These are phyloP conservation scores for Urochloa ruziziensis DNA, from an alignment of 176 grass and related monocot species.

Conservation along the genomic window DNA sequence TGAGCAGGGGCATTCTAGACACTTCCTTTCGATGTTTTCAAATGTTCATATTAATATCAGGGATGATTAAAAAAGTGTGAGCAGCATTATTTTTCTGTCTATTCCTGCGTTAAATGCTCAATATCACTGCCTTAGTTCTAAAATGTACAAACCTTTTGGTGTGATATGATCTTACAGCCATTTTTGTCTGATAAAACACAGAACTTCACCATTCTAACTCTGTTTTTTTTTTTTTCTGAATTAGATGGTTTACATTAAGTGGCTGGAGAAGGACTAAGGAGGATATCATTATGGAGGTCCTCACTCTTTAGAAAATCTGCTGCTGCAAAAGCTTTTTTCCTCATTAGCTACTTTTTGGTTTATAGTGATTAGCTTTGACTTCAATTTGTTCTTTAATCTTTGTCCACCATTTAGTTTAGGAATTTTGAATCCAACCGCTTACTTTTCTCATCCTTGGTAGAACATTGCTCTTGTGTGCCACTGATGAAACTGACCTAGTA, in stretches of 20 bases:
- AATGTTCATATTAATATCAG: background rate
- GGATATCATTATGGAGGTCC: slow-evolving; percentile 86
- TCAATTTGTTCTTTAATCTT: background rate
- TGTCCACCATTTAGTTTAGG: background rate
- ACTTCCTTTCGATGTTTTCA: background rate
- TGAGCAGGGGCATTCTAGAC: background rate
- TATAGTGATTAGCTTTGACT: background rate
- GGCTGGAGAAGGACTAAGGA: slow-evolving; percentile 98
- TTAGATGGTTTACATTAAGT: slow-evolving; percentile 90
- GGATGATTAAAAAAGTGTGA: background rate
- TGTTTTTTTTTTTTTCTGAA: slow-evolving; percentile 49
- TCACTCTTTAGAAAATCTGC: slow-evolving; percentile 25
- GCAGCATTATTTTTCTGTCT: background rate
- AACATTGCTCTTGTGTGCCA: background rate
- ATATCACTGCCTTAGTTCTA: background rate
- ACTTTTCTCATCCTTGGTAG: background rate
- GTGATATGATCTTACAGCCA: background rate
- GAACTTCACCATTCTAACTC: slow-evolving; percentile 13
- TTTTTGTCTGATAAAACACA: slow-evolving; percentile 2
- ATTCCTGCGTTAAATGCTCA: background rate
- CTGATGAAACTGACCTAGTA: background rate
- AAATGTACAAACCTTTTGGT: background rate
- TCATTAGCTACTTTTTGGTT: slow-evolving; percentile 14
- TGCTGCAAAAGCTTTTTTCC: slow-evolving; percentile 11
- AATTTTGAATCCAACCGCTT: slow-evolving; percentile 7